A percentile compares a stretch with the other conserved stretches of the same genome.
These are phyloP conservation scores for Diospyros lotus DNA, from an alignment of 148 eudicot genomes.

Conservation along the genomic window DNA sequence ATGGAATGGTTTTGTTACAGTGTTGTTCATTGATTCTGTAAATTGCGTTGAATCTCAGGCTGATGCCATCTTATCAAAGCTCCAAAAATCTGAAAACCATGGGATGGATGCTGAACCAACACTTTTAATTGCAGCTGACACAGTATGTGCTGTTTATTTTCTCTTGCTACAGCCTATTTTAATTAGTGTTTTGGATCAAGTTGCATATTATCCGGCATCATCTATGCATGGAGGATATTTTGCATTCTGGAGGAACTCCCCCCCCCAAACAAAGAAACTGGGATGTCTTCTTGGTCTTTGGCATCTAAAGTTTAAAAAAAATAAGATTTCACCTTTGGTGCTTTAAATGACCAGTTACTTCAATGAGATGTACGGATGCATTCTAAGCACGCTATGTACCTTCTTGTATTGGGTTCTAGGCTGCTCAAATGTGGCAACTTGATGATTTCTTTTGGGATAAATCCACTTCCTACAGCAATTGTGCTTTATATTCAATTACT, in stretches of 20 bases:
- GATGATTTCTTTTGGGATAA: too few relatives aligned
- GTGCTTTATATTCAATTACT: too few relatives aligned
- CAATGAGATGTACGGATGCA: too few relatives aligned
- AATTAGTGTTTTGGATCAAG: not conserved
- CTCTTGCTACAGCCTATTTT: not conserved
- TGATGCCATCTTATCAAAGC: conserved; percentile 69
- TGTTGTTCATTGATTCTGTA: conserved; percentile 7
- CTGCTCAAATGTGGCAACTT: too few relatives aligned
- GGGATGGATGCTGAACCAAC: conserved; percentile 60
- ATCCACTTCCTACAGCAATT: too few relatives aligned
- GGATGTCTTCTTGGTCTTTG: not conserved
- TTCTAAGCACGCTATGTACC: too few relatives aligned
- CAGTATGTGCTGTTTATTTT: conserved; percentile 46
- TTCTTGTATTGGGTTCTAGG: too few relatives aligned
- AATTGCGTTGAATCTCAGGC: conserved; percentile 51
- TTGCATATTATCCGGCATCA: conserved; percentile 2
- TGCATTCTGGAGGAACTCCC: not conserved
- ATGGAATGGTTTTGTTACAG: not conserved
- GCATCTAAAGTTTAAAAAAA: not conserved
- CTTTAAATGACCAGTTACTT: not conserved
- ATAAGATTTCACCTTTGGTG: not conserved
- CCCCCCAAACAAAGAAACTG: not conserved
- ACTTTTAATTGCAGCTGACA: conserved; percentile 68
- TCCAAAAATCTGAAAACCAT: conserved; percentile 42
- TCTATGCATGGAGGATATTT: not conserved